Base-by-base conservation (phyloP, 345 rosid genomes). In the Trapa bicornis region DNA sequence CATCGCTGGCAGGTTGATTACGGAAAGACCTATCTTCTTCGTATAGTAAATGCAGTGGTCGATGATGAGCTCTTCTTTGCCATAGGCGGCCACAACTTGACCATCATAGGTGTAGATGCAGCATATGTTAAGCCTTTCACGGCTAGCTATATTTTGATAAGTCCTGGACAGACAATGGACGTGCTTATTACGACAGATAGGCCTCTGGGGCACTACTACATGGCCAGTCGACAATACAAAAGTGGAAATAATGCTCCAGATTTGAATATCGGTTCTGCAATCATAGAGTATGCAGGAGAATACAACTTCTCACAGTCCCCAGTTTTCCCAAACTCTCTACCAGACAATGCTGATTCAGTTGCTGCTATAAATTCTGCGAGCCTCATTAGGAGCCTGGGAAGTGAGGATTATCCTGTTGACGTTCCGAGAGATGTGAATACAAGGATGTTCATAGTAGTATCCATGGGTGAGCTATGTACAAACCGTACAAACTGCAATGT, bases 101-200 rank as follows among this genome's bases (percentile, higher is more conserved):
- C 74, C 0, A 77, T 80, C 0, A 80, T 80, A 3, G 81, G 76
- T 15, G n/a, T 54, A 22, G 81, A 78, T 22, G 84, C 71, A 0
- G 36, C 76, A 9, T 80, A 80, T 45, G 50, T 71, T 0, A 80
- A 80, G 64, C 76, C 81, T 47, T 42, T 73, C 1, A 47, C 33
- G 22, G 56, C 14, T 2, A 3, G 68, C 1, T 77, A 62, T 65
- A 6, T 80, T 3, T 12, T 67, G 56, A 71, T 71, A 17, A 50
- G 74, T 65, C 79, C 84, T 0, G 81, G 84, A 47, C 77, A 76
- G 58, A 80, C 84, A 12, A n/a, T 73, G 33, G 84, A 80, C 48
- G 73, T 77, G 12, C 66, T 80, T 45, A 7, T 80, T 37, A 69
- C 65, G 1, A 62, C 80, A 11, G 67, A 78, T 70, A 72, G 73